Base-by-base conservation (phyloP, 257 asterid species). In the Datura wrightii region DNA sequence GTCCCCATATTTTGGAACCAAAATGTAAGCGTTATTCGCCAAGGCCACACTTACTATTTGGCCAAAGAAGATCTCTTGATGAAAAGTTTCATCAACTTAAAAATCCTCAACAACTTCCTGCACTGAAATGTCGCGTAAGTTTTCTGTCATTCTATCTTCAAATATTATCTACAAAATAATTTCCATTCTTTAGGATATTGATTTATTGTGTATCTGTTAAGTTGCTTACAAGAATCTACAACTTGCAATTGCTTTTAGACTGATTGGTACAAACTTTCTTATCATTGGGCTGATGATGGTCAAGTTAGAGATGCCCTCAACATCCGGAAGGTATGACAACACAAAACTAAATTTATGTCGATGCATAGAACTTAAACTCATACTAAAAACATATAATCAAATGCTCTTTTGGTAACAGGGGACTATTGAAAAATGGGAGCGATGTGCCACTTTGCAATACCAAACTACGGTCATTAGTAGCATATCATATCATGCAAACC, bases 401-500 rank as follows among this genome's bases (percentile, higher is more conserved):
- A 8, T 48, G 8, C 53, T 48, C 53, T 9, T 8, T 46, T 42
- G 53, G 0, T 46, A 6, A 41, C 69, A 88, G 90, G 87, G 85
- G 37, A 85, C 82, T 19, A 70, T 85, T 31, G 48, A 58, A 41
- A 82, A 36, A 54, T 88, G 90, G 88, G 34, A 13, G 11, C 79
- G 90, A 36, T 85, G 90, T 69, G 63, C 63, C 7, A 72, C 4
- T 41, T 84, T 84, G 79, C 60, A 46, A 24, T 88, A 11, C 85
- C 69, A 65, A 14, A 41, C 0, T 19, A 6, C 42, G 1, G 8
- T 48, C 5, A 3, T 5, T 7, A 81, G 46, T 14, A 71, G 70
- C 58, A 59, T 50, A 34, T 84, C 84, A 0, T 86, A 88, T 48
- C 91, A 86, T 82, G 81, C 31, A 37, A 82, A 60, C 31, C 89